These are phyloP conservation scores for Aspergillus caelatus DNA, from an alignment of 2,329 filamentous ascomycete species.

Conservation along the genomic window DNA sequence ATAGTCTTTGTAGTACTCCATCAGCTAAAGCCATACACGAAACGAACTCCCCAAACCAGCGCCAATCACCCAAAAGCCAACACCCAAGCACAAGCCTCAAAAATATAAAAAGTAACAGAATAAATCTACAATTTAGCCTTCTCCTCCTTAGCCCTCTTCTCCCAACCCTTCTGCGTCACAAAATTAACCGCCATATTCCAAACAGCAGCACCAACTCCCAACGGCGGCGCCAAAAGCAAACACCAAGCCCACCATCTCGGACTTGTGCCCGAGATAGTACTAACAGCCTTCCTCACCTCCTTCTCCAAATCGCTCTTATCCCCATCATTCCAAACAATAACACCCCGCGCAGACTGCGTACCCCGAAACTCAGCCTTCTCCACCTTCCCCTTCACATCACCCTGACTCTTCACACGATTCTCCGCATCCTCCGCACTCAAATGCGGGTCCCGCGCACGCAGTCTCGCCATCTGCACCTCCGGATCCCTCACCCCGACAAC, in stretches of 20 bases:
- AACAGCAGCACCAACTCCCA: constrained; percentile 68
- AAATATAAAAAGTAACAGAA: background rate
- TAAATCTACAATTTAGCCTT: constrained; percentile 60
- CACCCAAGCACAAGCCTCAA: too few relatives aligned
- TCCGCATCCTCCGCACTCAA: constrained; percentile 82
- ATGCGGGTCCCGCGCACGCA: constrained; percentile 75
- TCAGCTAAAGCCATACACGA: too few relatives aligned
- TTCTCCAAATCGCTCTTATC: constrained; percentile 68
- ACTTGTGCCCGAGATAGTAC: constrained; percentile 62
- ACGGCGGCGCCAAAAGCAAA: constrained; percentile 68
- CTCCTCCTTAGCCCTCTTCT: constrained; percentile 58
- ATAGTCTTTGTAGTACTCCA: too few relatives aligned
- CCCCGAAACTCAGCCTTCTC: constrained; percentile 67
- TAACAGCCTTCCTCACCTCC: constrained; percentile 69
- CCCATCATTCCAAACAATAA: constrained; percentile 90
- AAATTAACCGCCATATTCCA: constrained; percentile 76
- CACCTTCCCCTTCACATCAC: constrained; percentile 82
- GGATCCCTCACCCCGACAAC: constrained; percentile 85
- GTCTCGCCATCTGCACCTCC: constrained; percentile 76
- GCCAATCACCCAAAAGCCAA: background rate
- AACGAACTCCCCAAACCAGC: background rate
- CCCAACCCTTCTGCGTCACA: constrained; percentile 71
- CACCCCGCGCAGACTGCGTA: constrained; percentile 61
- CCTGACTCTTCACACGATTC: constrained; percentile 84
- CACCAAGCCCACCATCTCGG: constrained; percentile 84